These are phyloP conservation scores for Scheffersomyces illinoinensis DNA, from an alignment of 1,139 yeast genomes.

Conservation along the genomic window DNA sequence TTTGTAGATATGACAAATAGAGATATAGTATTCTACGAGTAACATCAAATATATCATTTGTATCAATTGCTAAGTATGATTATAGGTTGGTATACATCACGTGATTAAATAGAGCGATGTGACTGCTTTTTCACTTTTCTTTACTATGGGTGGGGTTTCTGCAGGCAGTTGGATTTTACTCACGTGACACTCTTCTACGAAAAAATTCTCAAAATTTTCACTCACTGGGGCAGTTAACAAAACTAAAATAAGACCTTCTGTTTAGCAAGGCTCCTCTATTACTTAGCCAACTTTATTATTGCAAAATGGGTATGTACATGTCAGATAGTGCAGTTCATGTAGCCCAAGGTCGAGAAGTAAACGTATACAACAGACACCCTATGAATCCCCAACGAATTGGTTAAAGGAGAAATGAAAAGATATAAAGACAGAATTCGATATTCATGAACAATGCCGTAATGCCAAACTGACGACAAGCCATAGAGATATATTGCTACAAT, in stretches of 20 bases:
- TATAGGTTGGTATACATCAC: not conserved
- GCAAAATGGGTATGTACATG: slow-evolving; percentile 18
- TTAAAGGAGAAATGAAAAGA: not conserved
- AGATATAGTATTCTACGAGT: not conserved
- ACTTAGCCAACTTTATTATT: slow-evolving; percentile 9
- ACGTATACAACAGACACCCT: not conserved
- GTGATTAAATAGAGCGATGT: slow-evolving; percentile 4
- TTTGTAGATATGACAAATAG: not conserved
- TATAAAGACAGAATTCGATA: not conserved
- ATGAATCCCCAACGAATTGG: not conserved
- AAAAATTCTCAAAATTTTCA: slow-evolving; percentile 1
- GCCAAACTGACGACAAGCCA: not conserved
- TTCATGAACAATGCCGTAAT: not conserved
- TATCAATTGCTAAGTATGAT: not conserved
- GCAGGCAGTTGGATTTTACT: not conserved
- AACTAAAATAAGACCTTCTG: not conserved
- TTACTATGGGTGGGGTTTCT: not conserved
- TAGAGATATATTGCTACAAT: not conserved
- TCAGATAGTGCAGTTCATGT: not conserved
- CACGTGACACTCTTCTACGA: slow-evolving; percentile 2
- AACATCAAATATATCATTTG: not conserved
- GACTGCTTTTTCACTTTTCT: slow-evolving; percentile 8
- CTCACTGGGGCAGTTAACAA: not conserved
- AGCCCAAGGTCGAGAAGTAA: not conserved
- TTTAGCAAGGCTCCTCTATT: slow-evolving; percentile 4